Base-by-base conservation (phyloP, 176 grass and related monocot species). In the Echinochloa phyllopogon region DNA sequence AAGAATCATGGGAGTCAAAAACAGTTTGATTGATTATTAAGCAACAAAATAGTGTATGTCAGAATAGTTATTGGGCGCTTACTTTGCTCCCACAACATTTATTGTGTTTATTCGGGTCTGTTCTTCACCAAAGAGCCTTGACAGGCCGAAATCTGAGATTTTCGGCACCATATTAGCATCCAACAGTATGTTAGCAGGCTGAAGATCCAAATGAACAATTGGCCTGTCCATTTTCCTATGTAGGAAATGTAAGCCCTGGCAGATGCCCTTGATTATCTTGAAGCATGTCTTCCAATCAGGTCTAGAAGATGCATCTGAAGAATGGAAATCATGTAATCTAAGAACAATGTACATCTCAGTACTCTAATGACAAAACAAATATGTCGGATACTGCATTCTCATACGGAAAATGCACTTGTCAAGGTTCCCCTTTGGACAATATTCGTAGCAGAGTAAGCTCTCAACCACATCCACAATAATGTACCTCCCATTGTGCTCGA, bases 1-100 rank as follows among this genome's bases (percentile, higher is more conserved):
- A 76, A 58, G 50, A 6, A 39, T 3, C 10, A 55, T 55, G 52
- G 17, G 4, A 55, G 10, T 9, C 47, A 20, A 21, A 57, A 8
- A 0, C 20, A 21, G 17, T 8, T 21, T 57, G 18, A 10, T 23
- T 57, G n/a, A 42, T 15, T 44, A 41, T 16, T 21, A 17, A 42
- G 0, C 0, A 42, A 59, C 23, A 17, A 75, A 55, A 6, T 21
- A 8, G 4, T 3, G 20, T 40, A 5, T 21, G 0, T 9, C 37
- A 8, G 5, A 23, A 42, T 0, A 24, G 0, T 39, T 14, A 14
- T 8, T 59, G 10, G 48, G 12, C 52, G 12, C 36, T 42, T 76
- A 76, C 74, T 41, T 59, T 59, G 11, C 5, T 59, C 74, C 74
- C 11, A 76, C 74, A 59, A 76, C 74, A 76, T 76, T 76, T 43